Evolutionary conservation across 1,139 yeast genomes (phyloP).

Genomic region (Pichia sp.): DNA sequence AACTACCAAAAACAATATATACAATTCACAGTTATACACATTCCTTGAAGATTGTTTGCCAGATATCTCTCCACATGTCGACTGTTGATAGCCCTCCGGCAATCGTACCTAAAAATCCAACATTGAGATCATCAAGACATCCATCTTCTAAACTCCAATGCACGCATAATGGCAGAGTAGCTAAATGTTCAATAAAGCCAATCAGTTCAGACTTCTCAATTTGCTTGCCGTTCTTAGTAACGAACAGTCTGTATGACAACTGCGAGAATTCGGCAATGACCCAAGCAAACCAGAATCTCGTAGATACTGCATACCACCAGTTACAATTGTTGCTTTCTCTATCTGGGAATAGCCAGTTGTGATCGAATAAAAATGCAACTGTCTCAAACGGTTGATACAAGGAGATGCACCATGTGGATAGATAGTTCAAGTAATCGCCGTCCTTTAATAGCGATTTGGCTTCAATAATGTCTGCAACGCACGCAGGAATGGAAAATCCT

Average conservation of each 20-base stretch:
- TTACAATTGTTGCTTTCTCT: constrained; percentile 29
- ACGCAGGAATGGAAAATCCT: constrained; percentile 49
- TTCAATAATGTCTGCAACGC: constrained; percentile 37
- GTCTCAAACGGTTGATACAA: constrained; percentile 49
- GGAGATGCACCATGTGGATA: constrained; percentile 31
- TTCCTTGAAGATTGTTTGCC: constrained; percentile 13
- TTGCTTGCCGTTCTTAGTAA: constrained; percentile 1
- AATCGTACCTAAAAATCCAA: constrained; percentile 34
- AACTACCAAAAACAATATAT: constrained; percentile 32
- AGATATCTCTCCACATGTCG: constrained; percentile 24
- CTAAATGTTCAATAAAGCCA: constrained; percentile 29
- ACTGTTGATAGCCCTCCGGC: constrained; percentile 29
- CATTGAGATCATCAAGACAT: constrained; percentile 39
- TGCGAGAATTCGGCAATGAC: constrained; percentile 42
- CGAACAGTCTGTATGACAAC: constrained; percentile 1
- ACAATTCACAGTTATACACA: neutral
- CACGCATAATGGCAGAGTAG: constrained; percentile 54
- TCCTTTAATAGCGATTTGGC: constrained; percentile 36
- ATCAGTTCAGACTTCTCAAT: constrained; percentile 15
- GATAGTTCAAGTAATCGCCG: constrained; percentile 23
- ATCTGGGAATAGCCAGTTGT: constrained; percentile 49
- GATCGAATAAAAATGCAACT: constrained; percentile 58
- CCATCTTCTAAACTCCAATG: constrained; percentile 61
- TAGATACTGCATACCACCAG: constrained; percentile 41
- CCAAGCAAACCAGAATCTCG: constrained; percentile 58